Conservation (phyloP, 2,329 filamentous ascomycete genomes). For the Monascus ruber region DNA sequence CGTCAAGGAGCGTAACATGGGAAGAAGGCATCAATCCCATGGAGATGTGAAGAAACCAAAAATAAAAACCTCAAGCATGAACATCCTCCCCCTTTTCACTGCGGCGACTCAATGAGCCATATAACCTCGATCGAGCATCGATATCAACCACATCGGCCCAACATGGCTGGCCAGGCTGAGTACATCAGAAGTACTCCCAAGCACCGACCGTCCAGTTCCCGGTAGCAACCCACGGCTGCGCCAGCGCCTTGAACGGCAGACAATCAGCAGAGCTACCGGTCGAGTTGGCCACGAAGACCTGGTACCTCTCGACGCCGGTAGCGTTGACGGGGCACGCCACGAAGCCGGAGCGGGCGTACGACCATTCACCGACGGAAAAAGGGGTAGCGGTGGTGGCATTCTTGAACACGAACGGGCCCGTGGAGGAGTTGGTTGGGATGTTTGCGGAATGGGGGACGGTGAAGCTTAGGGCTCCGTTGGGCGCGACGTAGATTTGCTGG, state of each 20-base stretch:
- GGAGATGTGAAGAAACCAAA: too few species aligned
- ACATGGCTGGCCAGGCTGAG: too few species aligned
- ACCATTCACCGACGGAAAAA: constrained; percentile 18
- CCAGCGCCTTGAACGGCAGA: neutral
- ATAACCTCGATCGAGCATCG: too few species aligned
- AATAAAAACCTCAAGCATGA: too few species aligned
- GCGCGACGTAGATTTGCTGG: constrained; percentile 47
- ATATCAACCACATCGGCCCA: too few species aligned
- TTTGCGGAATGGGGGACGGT: constrained; percentile 43
- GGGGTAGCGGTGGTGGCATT: constrained; percentile 13
- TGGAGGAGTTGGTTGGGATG: constrained; percentile 40
- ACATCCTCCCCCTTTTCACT: too few species aligned
- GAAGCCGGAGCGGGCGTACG: constrained; percentile 27
- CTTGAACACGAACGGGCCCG: constrained; percentile 37
- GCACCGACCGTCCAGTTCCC: neutral
- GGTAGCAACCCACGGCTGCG: neutral
- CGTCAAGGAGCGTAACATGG: too few species aligned
- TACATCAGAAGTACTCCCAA: neutral
- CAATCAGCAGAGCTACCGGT: neutral
- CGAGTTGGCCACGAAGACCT: neutral
- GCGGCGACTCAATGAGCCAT: too few species aligned
- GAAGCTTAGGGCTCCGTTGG: constrained; percentile 44
- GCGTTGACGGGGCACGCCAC: constrained; percentile 29
- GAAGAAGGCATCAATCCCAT: too few species aligned
- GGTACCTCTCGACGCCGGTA: neutral